Base-by-base conservation (phyloP, 768 basidiomycete species). In the Lactifluus volemus region DNA sequence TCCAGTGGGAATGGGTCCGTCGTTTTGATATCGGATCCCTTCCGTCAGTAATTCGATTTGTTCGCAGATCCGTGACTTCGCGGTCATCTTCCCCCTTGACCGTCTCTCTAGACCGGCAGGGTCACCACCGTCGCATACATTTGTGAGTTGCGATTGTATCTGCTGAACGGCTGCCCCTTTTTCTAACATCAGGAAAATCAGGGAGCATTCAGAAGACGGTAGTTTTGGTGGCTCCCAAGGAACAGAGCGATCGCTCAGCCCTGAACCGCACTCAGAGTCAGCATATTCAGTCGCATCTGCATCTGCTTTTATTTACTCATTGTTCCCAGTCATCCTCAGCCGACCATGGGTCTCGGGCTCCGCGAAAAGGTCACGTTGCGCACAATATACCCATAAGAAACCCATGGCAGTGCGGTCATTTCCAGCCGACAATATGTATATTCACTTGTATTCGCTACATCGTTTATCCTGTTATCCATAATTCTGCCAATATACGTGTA, bases 61-160 rank as follows among this genome's bases (percentile, higher is more conserved):
- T 55, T 49, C 30, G 19, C 55, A 50, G 50, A 25, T 44, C 65
- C n/a, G 2, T 25, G 7, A 17, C 29, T n/a, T 38, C 63, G 15
- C 53, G 63, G 17, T 32, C 63, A 17, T 17, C 38, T 14, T 65
- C 63, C 5, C 65, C 65, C 1, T 9, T 66, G 7, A 54, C 63
- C 4, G 21, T 66, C n/a, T 65, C 65, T 32, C 50, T 66, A 3
- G 65, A 66, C 32, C 50, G 58, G 51, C 59, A 53, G 6, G 65
- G 63, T 19, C 12, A 57, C 17, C 57, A 63, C 30, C 57, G 32
- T 9, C 39, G 34, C 10, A 64, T 65, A 53, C 61, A 58, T 0
- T 21, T 58, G 64, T 65, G 39, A 36, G 64, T 50, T 7, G 25
- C 14, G 9, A 34, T 25, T 47, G 29, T 8, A 25, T 34, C 21